These are phyloP conservation scores for Tulasnella sp. DNA, from an alignment of 768 basidiomycete genomes.

Conservation along the genomic window DNA sequence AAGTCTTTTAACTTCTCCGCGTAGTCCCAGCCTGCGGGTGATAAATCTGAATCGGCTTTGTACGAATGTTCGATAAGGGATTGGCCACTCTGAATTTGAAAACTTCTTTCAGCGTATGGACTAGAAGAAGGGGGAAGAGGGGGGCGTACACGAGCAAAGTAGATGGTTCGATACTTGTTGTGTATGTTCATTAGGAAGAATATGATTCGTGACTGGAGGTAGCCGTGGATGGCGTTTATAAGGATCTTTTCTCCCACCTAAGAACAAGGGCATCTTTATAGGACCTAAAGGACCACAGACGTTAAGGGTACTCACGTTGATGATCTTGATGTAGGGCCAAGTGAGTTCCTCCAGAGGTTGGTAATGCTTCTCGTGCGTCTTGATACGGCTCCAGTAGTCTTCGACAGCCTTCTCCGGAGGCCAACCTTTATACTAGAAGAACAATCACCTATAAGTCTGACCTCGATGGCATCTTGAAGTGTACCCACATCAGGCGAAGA, in stretches of 20 bases:
- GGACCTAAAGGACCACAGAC: neutral
- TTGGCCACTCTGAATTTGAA: slow-evolving; percentile 68
- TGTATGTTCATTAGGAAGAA: slow-evolving; percentile 99
- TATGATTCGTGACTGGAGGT: slow-evolving; percentile 84
- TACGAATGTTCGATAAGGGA: slow-evolving; percentile 97
- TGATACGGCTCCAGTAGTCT: slow-evolving; percentile 86
- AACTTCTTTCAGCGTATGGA: neutral
- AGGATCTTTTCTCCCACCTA: slow-evolving; percentile 93
- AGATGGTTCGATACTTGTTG: slow-evolving; percentile 83
- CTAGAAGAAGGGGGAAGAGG: neutral
- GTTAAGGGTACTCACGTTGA: slow-evolving; percentile 54
- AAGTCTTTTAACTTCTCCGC: slow-evolving; percentile 82
- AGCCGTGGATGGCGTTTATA: slow-evolving; percentile 87
- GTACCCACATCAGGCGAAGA: slow-evolving; percentile 89
- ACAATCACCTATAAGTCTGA: too few relatives aligned
- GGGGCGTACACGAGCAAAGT: slow-evolving; percentile 76
- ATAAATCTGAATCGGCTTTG: slow-evolving; percentile 95
- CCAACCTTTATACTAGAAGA: slow-evolving; percentile 74
- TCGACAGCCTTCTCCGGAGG: slow-evolving; percentile 81
- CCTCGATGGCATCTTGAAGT: too few relatives aligned
- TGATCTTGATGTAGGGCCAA: slow-evolving; percentile 89
- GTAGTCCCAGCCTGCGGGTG: slow-evolving; percentile 92
- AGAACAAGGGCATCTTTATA: neutral
- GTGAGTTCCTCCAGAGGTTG: slow-evolving; percentile 83
- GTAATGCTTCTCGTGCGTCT: slow-evolving; percentile 75